A percentile compares a stretch with the other conserved stretches of the same genome.
phyloP scores from a whole-genome alignment of 768 basidiomycete species.

The Mycena vulgaris region DNA sequence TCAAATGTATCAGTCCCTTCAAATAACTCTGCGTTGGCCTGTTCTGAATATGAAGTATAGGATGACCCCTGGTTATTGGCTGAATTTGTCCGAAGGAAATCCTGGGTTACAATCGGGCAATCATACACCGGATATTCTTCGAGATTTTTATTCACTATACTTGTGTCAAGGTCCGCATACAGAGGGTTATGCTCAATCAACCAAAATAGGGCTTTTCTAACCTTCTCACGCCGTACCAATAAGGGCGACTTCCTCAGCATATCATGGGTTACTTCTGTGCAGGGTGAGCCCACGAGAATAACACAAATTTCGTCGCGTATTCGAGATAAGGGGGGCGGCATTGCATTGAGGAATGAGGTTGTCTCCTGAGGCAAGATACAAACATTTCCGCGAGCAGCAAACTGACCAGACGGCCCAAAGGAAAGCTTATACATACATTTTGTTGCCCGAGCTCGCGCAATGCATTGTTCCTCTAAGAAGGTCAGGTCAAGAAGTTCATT shows the following conservation, averaged over 20 bases:
- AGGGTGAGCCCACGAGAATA: slow-evolving; percentile 39
- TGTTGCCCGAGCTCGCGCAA: slow-evolving; percentile 18
- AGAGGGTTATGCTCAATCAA: slow-evolving; percentile 23
- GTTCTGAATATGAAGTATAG: slow-evolving; percentile 33
- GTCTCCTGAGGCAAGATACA: slow-evolving; percentile 41
- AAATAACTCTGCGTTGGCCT: slow-evolving; percentile 33
- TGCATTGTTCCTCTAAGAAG: slow-evolving; percentile 42
- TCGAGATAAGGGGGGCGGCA: slow-evolving; percentile 33
- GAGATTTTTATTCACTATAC: slow-evolving; percentile 1
- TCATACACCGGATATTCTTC: slow-evolving; percentile 34
- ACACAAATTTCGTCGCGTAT: slow-evolving; percentile 40
- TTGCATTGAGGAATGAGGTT: not conserved
- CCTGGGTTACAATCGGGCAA: slow-evolving; percentile 15
- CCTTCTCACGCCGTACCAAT: slow-evolving; percentile 26
- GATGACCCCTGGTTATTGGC: slow-evolving; percentile 33
- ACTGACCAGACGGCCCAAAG: slow-evolving; percentile 34
- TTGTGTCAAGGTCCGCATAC: slow-evolving; percentile 27
- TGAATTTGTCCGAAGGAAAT: slow-evolving; percentile 19
- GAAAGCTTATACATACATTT: slow-evolving; percentile 36
- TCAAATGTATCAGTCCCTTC: not conserved
- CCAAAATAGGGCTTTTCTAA: slow-evolving; percentile 7
- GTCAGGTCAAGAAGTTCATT: slow-evolving; percentile 31
- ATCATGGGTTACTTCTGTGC: slow-evolving; percentile 30
- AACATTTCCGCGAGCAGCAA: slow-evolving; percentile 42
- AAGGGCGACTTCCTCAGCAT: slow-evolving; percentile 35